Conservation (phyloP, 805 yeast species). For the Suhomyces prunicola region DNA sequence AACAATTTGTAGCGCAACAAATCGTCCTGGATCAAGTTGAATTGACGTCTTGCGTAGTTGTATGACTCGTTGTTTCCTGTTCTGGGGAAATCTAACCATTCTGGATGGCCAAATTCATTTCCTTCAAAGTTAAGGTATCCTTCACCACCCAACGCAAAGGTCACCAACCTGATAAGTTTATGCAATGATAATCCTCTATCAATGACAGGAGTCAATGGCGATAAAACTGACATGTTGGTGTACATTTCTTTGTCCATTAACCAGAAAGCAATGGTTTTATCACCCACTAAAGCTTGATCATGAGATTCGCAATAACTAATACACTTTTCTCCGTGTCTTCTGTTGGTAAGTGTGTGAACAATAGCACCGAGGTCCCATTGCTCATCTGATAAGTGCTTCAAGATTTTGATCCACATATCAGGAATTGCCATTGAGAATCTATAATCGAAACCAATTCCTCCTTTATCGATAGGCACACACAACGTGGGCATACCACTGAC, state of each 20-base stretch:
- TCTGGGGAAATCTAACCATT: conserved; percentile 97
- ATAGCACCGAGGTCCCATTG: conserved; percentile 88
- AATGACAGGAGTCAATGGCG: conserved; percentile 70
- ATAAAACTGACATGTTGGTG: conserved; percentile 81
- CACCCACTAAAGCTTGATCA: conserved; percentile 97
- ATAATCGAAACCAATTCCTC: conserved; percentile 94
- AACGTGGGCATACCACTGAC: conserved; percentile 97
- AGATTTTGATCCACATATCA: conserved; percentile 96
- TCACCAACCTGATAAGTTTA: conserved; percentile 82
- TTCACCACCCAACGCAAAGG: conserved; percentile 94
- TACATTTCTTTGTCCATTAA: conserved; percentile 98
- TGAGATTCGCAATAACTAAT: conserved; percentile 93
- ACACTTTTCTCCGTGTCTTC: conserved; percentile 85
- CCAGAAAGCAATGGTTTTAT: conserved; percentile 96
- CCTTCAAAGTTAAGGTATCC: conserved; percentile 96
- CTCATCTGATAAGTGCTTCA: conserved; percentile 81
- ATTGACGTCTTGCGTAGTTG: conserved; percentile 94
- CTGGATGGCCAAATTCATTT: conserved; percentile 98
- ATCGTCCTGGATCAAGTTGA: conserved; percentile 78
- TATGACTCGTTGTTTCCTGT: conserved; percentile 82
- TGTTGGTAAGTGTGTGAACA: conserved; percentile 76
- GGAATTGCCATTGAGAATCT: conserved; percentile 96
- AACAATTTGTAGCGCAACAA: conserved; percentile 75
- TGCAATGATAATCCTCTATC: conserved; percentile 91
- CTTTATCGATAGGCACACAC: conserved; percentile 66